Conservation (phyloP, 208 protist genomes). For the Leishmania lainsoni region DNA sequence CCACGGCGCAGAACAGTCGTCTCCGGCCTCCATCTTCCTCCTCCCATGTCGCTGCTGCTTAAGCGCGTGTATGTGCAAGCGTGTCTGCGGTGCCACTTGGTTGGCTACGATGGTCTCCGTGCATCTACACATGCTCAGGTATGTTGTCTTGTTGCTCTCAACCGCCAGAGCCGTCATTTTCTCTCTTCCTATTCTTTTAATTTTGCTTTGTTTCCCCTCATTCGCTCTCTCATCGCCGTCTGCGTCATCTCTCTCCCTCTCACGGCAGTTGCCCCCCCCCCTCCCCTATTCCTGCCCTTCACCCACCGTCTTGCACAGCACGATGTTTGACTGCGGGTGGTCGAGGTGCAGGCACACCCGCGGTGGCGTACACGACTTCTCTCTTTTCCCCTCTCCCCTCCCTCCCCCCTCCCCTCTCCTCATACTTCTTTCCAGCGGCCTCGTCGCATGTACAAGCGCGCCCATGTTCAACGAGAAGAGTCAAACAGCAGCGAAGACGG, state of each 20-base stretch:
- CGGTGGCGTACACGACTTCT: neutral
- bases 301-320: neutral
- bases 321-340: neutral
- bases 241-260: neutral
- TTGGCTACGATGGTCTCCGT: too few species aligned
- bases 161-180: too few species aligned
- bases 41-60: neutral
- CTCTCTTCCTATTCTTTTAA: neutral
- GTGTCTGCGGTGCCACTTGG: neutral
- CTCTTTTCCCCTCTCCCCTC: neutral
- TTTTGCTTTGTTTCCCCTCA: neutral
- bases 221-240: neutral
- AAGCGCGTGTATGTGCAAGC: neutral
- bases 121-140: too few species aligned
- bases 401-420: neutral
- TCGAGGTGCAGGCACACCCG: neutral
- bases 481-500: neutral
- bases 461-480: neutral
- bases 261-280: neutral
- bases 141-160: neutral
- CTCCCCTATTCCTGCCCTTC: neutral
- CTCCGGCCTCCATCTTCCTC: neutral
- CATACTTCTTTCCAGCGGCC: neutral
- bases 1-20: neutral
- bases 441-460: neutral